phyloP scores from a whole-genome alignment of 345 rosid genomes.

The Eucalyptus pauciflora region DNA sequence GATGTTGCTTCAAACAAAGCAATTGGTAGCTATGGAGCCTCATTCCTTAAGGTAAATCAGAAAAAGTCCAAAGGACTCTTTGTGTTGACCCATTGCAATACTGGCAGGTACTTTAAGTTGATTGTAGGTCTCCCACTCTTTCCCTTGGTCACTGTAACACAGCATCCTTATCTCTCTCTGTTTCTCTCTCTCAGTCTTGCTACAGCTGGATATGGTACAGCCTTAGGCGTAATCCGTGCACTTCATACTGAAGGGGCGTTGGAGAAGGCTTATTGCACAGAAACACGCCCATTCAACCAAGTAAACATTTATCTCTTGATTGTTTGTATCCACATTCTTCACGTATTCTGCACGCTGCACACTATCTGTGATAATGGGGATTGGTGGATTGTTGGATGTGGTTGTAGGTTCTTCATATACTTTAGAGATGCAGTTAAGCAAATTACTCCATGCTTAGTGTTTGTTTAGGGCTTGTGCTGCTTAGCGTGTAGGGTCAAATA shows the following conservation, averaged over 20 bases:
- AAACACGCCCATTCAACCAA: constrained; percentile 98
- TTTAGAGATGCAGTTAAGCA: neutral
- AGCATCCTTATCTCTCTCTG: neutral
- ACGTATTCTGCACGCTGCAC: neutral
- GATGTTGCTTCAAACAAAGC: constrained; percentile 92
- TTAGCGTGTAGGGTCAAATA: neutral
- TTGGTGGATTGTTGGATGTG: neutral
- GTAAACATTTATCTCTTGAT: constrained; percentile 15
- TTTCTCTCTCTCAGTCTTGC: constrained; percentile 52
- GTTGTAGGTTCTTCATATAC: neutral
- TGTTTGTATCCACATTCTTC: neutral
- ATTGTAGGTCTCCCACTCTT: neutral
- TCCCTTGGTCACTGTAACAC: neutral
- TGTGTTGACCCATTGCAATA: constrained; percentile 92
- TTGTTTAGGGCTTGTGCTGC: neutral
- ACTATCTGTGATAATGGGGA: neutral
- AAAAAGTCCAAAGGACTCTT: constrained; percentile 33
- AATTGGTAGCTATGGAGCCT: constrained; percentile 70
- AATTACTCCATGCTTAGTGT: neutral
- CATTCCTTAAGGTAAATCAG: constrained; percentile 31
- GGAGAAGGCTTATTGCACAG: constrained; percentile 89
- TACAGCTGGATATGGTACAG: constrained; percentile 98
- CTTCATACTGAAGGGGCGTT: constrained; percentile 57
- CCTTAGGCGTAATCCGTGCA: constrained; percentile 85
- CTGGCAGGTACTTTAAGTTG: constrained; percentile 55